Base-by-base conservation (phyloP, 2,329 filamentous ascomycete species). In the Domatiomyces catenatus region DNA sequence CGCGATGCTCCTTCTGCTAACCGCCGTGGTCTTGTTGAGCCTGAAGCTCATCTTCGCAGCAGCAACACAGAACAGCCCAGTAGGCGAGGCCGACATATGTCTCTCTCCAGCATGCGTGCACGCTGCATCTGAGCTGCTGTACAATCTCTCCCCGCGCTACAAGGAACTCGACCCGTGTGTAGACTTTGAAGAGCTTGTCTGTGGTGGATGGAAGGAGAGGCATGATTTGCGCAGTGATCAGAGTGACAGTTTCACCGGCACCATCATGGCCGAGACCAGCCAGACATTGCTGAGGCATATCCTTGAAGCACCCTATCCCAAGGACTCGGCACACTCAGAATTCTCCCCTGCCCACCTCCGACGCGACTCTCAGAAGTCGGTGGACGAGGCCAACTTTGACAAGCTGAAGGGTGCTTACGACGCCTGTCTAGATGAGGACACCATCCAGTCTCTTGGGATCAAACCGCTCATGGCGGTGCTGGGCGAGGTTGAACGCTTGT, bases 151-250 rank as follows among this genome's bases (percentile, higher is more conserved):
- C 15, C 75, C 79, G 6, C 68, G 79, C 48, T 80, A 83, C 63
- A 69, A 75, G 52, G 64, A 76, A 2, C 68, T 86, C 42, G 80
- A 86, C 60, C 76, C 83, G 1, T 86, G 83, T 58, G 74, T 71
- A n/a, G 66, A 84, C 59, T 86, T 86, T 53, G 79, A 84, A 53
- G 70, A 80, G 61, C 73, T 80, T 50, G 79, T 79, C 18, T 85
- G 82, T 58, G 80, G 79, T 50, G 81, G 81, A 8, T 86, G 81
- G 75, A 70, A 74, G 48, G 70, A 77, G 19, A 71, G 69, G 8
- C 76, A 84, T 65, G 80, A 84, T 58, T 73, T 85, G 52, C 75
- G 81, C 2, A 67, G 77, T 2, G 82, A 85, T 59, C 76, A 80
- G 54, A 73, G 75, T 32, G 72, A 74, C 57, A 73, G 73, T 32